Evolutionary conservation across 345 rosid species (phyloP).

Genomic region (Turnera subulata): DNA sequence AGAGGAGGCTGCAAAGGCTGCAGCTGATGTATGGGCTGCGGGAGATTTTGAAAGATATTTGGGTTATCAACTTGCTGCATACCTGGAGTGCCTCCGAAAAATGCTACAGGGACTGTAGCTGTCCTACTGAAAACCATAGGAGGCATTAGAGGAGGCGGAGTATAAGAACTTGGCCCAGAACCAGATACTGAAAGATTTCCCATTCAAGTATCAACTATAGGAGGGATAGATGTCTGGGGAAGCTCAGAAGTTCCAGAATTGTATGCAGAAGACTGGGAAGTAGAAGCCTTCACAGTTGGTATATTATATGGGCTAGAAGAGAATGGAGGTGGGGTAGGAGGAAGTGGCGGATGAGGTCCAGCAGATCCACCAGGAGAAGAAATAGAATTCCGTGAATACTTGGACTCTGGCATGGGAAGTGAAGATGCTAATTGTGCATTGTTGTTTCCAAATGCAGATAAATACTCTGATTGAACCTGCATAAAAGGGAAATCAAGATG

Average conservation of each 20-base stretch:
- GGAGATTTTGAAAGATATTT: slow-evolving; percentile 45
- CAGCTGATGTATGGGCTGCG: slow-evolving; percentile 69
- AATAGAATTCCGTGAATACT: slow-evolving; percentile 34
- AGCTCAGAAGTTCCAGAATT: slow-evolving; percentile 53
- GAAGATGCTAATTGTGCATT: slow-evolving; percentile 34
- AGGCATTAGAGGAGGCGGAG: slow-evolving; percentile 60
- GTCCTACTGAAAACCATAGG: slow-evolving; percentile 68
- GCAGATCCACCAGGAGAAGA: slow-evolving; percentile 68
- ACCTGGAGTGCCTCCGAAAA: slow-evolving; percentile 47
- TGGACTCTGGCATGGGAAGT: slow-evolving; percentile 32
- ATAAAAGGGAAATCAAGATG: slow-evolving; percentile 12
- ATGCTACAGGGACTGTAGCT: slow-evolving; percentile 47
- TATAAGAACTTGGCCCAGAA: slow-evolving; percentile 53
- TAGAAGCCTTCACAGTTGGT: slow-evolving; percentile 49
- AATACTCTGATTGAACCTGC: slow-evolving; percentile 60
- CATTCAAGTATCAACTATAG: slow-evolving; percentile 43
- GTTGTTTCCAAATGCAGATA: slow-evolving; percentile 30
- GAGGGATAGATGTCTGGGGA: slow-evolving; percentile 41
- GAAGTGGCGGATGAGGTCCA: slow-evolving; percentile 80
- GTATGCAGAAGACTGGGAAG: slow-evolving; percentile 54
- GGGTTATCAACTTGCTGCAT: slow-evolving; percentile 66
- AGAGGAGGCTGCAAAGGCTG: slow-evolving; percentile 76
- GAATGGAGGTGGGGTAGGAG: slow-evolving; percentile 81
- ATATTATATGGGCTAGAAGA: slow-evolving; percentile 69
- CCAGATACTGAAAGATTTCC: slow-evolving; percentile 49